Evolutionary conservation across 2,329 filamentous ascomycete species (phyloP).

Genomic region (Leptographium procerum): DNA sequence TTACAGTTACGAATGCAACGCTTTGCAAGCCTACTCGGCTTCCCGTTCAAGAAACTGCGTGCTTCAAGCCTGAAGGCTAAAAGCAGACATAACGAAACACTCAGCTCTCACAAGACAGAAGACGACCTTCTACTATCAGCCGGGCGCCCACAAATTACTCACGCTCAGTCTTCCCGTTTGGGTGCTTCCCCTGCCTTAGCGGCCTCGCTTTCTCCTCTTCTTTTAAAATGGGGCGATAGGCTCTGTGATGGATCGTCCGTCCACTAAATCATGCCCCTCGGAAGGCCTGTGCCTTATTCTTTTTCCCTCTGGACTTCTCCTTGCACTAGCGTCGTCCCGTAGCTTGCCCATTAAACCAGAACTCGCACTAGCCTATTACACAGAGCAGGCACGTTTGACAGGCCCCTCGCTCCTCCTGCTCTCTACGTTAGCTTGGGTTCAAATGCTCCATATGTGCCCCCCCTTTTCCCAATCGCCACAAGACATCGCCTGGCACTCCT

Average conservation of each 20-base stretch:
- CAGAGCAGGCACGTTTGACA: neutral
- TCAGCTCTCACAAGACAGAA: neutral
- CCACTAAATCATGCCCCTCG: neutral
- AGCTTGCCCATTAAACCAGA: neutral
- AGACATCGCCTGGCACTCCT: neutral
- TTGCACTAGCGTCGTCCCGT: neutral
- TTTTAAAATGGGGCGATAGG: neutral
- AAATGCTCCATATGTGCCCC: neutral
- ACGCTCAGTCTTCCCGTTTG: neutral
- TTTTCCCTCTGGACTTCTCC: neutral
- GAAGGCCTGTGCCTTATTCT: neutral
- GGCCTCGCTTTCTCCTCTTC: neutral
- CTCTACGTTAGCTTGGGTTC: neutral
- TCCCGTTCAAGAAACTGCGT: no score
- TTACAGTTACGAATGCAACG: no score
- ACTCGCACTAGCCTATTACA: neutral
- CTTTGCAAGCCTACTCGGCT: no score
- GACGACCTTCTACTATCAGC: neutral
- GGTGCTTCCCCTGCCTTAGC: conserved; percentile 1
- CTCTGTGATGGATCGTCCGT: neutral
- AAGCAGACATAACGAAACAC: neutral
- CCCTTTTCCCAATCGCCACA: neutral
- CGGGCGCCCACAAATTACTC: neutral
- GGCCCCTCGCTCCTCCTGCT: neutral
- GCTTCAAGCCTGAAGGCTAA: no score